Evolutionary conservation across 2,329 filamentous ascomycete genomes (phyloP).

Genomic region (Iodosphaeria phyllophila): DNA sequence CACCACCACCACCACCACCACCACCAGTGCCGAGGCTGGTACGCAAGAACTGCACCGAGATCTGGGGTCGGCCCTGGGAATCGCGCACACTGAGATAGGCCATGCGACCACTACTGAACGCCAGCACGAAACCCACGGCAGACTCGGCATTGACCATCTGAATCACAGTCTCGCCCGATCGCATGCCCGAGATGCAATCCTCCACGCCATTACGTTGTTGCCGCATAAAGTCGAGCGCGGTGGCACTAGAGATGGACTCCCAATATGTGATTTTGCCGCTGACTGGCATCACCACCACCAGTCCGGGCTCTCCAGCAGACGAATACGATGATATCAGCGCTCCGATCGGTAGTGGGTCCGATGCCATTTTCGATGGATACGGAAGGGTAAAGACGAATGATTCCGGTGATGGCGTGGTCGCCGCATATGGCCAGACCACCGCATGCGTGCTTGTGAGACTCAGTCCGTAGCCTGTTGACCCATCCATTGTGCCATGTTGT

Average conservation of each 20-base stretch:
- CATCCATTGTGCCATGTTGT: constrained; percentile 48
- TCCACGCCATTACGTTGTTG: constrained; percentile 70
- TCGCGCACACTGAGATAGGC: constrained; percentile 78
- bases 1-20: too few relatives aligned
- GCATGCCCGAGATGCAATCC: constrained; percentile 52
- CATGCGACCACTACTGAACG: constrained; percentile 69
- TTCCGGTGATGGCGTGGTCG: constrained; percentile 48
- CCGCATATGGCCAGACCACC: constrained; percentile 76
- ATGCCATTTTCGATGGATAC: constrained; percentile 44
- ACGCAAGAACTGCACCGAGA: constrained; percentile 61
- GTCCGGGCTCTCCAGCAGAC: constrained; percentile 61
- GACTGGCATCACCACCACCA: constrained; percentile 70
- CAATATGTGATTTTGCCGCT: constrained; percentile 82
- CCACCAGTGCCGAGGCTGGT: constrained; percentile 34
- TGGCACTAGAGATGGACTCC: constrained; percentile 84
- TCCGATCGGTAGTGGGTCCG: constrained; percentile 63
- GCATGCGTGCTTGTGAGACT: constrained; percentile 67
- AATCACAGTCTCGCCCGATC: constrained; percentile 58
- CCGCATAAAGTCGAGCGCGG: constrained; percentile 65
- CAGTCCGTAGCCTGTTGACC: constrained; percentile 54
- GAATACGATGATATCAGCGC: constrained; percentile 65
- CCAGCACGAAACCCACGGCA: constrained; percentile 68
- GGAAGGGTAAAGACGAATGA: constrained; percentile 68
- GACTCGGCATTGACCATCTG: constrained; percentile 68
- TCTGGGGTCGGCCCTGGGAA: constrained; percentile 64